phyloP scores from a whole-genome alignment of 2,329 filamentous ascomycete species.

The Calonectria hongkongensis region DNA sequence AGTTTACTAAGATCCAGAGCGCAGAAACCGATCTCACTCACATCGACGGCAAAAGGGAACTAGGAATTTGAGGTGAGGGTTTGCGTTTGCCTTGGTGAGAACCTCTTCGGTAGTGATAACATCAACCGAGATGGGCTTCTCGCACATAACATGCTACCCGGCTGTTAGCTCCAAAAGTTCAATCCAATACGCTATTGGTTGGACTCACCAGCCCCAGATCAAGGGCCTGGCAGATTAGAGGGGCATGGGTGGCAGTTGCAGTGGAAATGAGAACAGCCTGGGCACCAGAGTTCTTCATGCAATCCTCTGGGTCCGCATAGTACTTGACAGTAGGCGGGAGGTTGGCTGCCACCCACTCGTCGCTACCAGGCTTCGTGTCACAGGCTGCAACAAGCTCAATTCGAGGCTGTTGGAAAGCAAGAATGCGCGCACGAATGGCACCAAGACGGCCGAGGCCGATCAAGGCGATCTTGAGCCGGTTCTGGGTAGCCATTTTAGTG shows the following conservation, averaged over 20 bases:
- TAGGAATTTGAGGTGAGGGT: not conserved
- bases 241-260: not conserved
- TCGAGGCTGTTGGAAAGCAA: not conserved
- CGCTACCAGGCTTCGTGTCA: not conserved
- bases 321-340: not conserved
- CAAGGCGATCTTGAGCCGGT: not conserved
- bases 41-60: constrained; percentile 9
- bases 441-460: constrained; percentile 13
- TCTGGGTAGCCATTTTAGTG: not conserved
- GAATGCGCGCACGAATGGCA: constrained; percentile 9
- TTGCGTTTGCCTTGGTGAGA: not conserved
- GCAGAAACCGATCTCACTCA: not conserved
- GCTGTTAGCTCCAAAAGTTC: not conserved
- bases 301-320: not conserved
- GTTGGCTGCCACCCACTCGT: not conserved
- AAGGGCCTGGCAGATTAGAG: not conserved
- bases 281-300: constrained; percentile 14
- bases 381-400: constrained; percentile 3
- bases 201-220: not conserved
- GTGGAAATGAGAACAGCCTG: constrained; percentile 2
- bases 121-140: constrained; percentile 4
- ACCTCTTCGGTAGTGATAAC: not conserved
- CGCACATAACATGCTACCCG: not conserved
- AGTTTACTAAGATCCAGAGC: not conserved
- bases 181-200: not conserved